Evolutionary conservation across 1,284 basidiomycete genomes (phyloP).

Genomic region (Papiliotrema flavescens): DNA sequence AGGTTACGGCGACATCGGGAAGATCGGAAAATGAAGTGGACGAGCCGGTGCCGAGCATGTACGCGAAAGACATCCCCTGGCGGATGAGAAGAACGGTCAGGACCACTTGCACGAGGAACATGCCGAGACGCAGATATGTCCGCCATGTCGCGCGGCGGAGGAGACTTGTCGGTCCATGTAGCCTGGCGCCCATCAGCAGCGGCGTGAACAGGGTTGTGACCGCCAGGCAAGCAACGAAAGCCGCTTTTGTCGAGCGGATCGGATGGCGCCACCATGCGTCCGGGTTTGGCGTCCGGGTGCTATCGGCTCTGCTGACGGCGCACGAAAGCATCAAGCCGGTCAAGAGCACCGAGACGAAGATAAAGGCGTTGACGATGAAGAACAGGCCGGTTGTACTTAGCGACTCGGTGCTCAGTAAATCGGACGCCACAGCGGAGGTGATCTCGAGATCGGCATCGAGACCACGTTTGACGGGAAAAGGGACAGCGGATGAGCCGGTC

Average conservation of each 20-base stretch:
- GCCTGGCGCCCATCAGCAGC: slow-evolving; percentile 4
- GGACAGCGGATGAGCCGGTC: background rate
- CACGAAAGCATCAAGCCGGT: background rate
- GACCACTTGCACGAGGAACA: slow-evolving; percentile 1
- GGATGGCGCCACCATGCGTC: background rate
- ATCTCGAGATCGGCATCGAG: background rate
- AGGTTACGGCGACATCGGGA: background rate
- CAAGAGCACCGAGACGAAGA: background rate
- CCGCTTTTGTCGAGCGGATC: background rate
- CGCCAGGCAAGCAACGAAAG: background rate
- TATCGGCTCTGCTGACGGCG: background rate
- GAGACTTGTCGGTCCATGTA: background rate
- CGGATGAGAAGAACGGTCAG: slow-evolving; percentile 2
- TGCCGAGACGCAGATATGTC: slow-evolving; percentile 1
- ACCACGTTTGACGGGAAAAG: background rate
- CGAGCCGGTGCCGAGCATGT: background rate
- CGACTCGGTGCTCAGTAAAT: background rate
- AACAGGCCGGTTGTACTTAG: background rate
- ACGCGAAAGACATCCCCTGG: slow-evolving; percentile 7
- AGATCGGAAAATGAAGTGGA: background rate
- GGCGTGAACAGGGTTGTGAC: background rate
- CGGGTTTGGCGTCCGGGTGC: background rate
- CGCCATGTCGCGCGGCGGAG: background rate
- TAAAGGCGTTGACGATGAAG: slow-evolving; percentile 4
- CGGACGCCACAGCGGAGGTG: background rate